Conservation (phyloP, 345 rosid species). For the Populus nigra region DNA sequence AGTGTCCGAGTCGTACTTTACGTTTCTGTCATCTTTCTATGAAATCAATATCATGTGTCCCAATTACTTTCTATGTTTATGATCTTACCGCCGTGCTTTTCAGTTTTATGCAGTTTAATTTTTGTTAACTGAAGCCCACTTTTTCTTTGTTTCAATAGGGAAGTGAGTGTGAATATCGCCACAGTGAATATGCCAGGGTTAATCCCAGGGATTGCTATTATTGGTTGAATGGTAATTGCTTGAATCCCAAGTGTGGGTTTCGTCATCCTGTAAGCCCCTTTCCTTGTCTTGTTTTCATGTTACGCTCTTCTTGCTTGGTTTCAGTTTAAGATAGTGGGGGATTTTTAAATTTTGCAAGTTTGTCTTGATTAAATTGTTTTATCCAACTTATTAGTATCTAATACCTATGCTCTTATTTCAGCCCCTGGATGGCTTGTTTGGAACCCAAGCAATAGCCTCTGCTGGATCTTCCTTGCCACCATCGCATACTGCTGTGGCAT, state of each 20-base stretch:
- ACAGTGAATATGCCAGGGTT: slow-evolving; percentile 88
- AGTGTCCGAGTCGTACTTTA: not conserved
- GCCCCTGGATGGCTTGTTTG: slow-evolving; percentile 92
- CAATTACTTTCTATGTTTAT: not conserved
- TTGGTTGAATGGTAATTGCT: slow-evolving; percentile 89
- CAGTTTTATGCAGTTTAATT: not conserved
- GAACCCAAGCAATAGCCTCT: slow-evolving; percentile 48
- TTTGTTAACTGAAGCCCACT: slow-evolving; percentile 4
- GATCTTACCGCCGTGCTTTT: not conserved
- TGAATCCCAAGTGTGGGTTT: slow-evolving; percentile 88
- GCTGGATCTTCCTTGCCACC: slow-evolving; percentile 45
- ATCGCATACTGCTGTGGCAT: slow-evolving; percentile 16
- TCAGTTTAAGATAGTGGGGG: not conserved
- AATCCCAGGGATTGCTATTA: slow-evolving; percentile 94
- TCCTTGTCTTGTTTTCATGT: not conserved
- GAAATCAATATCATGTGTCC: not conserved
- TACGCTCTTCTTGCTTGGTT: not conserved
- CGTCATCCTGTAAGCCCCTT: slow-evolving; percentile 75
- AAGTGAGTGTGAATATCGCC: slow-evolving; percentile 93
- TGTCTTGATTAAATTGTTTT: not conserved
- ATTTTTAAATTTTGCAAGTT: not conserved
- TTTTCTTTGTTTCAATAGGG: slow-evolving; percentile 48
- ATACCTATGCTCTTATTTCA: slow-evolving; percentile 32
- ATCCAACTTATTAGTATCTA: not conserved
- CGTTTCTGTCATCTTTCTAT: not conserved